A percentile compares a stretch with the other conserved stretches of the same genome.
Evolutionary conservation across 1,284 basidiomycete species (phyloP).

Genomic region (Neolentinus lepideus): DNA sequence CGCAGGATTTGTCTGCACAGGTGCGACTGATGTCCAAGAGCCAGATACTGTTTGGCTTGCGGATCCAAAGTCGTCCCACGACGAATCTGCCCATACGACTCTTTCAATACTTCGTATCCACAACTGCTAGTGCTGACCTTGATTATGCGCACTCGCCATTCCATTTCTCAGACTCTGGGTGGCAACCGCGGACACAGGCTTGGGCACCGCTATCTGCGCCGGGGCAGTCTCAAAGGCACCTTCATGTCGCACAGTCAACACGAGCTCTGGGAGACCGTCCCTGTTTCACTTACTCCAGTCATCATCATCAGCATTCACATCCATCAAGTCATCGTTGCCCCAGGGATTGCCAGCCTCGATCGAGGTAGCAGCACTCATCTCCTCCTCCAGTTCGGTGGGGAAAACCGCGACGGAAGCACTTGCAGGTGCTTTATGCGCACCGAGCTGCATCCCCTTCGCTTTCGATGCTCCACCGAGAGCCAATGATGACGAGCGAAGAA

Average conservation of each 20-base stretch:
- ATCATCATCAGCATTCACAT: constrained; percentile 84
- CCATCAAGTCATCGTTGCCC: constrained; percentile 78
- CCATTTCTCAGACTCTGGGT: background rate
- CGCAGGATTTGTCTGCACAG: background rate
- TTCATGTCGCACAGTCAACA: constrained; percentile 21
- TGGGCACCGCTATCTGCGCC: constrained; percentile 17
- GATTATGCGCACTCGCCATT: background rate
- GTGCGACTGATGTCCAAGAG: background rate
- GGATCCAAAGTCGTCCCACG: background rate
- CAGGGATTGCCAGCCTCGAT: constrained; percentile 49
- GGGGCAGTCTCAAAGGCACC: constrained; percentile 81
- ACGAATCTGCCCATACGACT: background rate
- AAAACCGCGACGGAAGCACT: constrained; percentile 27
- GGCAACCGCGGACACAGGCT: background rate
- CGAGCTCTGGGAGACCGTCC: background rate
- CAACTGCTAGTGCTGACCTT: background rate
- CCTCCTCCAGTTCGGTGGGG: constrained; percentile 34
- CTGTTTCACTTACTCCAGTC: constrained; percentile 75
- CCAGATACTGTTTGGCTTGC: background rate
- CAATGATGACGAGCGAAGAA: constrained; percentile 15
- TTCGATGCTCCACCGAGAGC: constrained; percentile 15
- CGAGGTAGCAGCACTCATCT: constrained; percentile 46
- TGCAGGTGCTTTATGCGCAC: constrained; percentile 40
- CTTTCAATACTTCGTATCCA: background rate
- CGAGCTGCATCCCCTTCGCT: constrained; percentile 65